Conservation (phyloP, 2,329 filamentous ascomycete species). For the Dothiorella sarmentorum region DNA sequence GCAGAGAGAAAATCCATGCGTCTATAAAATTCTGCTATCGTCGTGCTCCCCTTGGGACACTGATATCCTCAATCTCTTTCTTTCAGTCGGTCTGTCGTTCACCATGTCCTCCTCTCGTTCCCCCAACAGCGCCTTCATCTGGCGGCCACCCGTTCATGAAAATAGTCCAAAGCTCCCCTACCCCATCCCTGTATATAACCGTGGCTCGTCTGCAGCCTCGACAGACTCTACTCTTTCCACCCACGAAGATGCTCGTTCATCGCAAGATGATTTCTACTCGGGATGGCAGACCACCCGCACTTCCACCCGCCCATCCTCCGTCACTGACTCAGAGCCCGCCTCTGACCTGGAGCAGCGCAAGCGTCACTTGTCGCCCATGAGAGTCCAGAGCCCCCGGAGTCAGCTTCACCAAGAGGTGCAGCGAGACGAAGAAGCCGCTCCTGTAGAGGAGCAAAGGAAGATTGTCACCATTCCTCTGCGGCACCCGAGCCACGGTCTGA, state of each 20-base stretch:
- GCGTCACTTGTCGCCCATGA: neutral
- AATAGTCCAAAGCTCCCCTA: neutral
- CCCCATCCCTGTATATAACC: neutral
- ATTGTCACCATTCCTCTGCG: neutral
- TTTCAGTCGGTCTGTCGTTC: neutral
- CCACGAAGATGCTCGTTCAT: neutral
- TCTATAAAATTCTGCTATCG: slow-evolving; percentile 9
- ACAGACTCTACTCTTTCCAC: neutral
- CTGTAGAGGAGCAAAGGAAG: neutral
- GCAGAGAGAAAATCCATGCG: neutral
- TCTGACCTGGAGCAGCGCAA: neutral
- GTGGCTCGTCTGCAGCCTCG: neutral
- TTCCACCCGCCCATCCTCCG: slow-evolving; percentile 1
- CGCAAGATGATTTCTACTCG: neutral
- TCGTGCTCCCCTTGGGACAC: neutral
- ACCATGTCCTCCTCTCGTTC: slow-evolving; percentile 5
- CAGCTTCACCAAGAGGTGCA: neutral
- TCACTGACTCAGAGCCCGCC: neutral
- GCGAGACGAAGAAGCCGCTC: neutral
- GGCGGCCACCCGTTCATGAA: neutral
- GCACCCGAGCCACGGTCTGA: slow-evolving; percentile 4
- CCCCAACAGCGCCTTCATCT: neutral
- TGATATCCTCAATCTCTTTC: neutral
- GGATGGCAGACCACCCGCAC: slow-evolving; percentile 9
- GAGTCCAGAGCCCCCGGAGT: neutral